Percentiles rank a stretch among this genome's conserved stretches.
phyloP scores from a whole-genome alignment of 768 basidiomycete genomes.

The Harrya chromipes region DNA sequence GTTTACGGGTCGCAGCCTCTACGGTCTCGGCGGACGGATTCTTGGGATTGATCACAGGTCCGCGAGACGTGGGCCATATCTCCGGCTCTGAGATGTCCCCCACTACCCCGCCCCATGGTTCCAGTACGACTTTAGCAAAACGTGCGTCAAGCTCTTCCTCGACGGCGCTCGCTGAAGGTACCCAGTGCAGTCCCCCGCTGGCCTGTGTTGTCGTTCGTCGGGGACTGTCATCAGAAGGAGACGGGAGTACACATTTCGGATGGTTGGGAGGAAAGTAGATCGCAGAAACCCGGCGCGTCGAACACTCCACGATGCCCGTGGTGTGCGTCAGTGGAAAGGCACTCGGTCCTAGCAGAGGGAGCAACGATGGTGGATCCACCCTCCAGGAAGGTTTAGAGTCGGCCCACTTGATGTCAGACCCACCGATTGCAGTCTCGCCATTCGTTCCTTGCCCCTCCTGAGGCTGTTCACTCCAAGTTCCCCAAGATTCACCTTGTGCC shows the following conservation, averaged over 20 bases:
- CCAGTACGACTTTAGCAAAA: constrained; percentile 50
- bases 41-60: constrained; percentile 29
- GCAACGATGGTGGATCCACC: constrained; percentile 27
- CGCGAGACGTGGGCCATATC: constrained; percentile 37
- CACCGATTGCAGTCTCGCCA: not conserved
- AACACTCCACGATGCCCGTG: constrained; percentile 63
- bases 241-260: constrained; percentile 1
- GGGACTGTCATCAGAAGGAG: not conserved
- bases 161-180: constrained; percentile 29
- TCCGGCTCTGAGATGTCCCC: constrained; percentile 37
- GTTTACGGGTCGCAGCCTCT: constrained; percentile 12
- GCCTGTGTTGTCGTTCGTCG: constrained; percentile 6
- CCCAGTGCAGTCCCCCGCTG: constrained; percentile 6
- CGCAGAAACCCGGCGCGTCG: constrained; percentile 54
- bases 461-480: constrained; percentile 1
- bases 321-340: constrained; percentile 59
- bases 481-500: constrained; percentile 8
- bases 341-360: constrained; percentile 52
- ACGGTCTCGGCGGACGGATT: constrained; percentile 3
- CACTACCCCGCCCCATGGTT: constrained; percentile 50
- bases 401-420: constrained; percentile 9
- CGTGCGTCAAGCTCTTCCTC: constrained; percentile 46
- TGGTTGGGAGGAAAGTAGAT: constrained; percentile 39
- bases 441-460: constrained; percentile 9
- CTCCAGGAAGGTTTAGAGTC: constrained; percentile 23